Evolutionary conservation across 1,139 yeast genomes (phyloP).

Genomic region (Geotrichum citri-aurantii): DNA sequence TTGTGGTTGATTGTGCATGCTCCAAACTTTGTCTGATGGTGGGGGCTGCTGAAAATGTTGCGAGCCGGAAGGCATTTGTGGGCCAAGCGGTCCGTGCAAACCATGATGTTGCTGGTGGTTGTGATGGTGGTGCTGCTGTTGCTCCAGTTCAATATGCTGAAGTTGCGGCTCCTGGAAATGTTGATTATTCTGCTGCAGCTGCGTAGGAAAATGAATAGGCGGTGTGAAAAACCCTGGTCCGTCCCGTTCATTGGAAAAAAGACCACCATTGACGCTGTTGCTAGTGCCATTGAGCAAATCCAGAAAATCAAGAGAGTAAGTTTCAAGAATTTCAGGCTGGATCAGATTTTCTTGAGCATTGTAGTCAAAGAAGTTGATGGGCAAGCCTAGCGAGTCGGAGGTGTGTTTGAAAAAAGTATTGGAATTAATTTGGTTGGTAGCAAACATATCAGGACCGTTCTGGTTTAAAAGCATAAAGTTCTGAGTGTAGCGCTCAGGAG

Average conservation of each 20-base stretch:
- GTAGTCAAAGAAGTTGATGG: conserved; percentile 6
- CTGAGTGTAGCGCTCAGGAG: conserved; percentile 10
- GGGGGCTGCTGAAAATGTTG: neutral
- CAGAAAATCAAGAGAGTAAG: conserved; percentile 3
- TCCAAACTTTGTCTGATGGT: neutral
- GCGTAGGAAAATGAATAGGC: neutral
- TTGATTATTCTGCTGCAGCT: neutral
- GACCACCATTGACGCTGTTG: neutral
- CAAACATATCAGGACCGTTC: conserved; percentile 18
- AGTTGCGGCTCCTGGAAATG: neutral
- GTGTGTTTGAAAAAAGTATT: conserved; percentile 5
- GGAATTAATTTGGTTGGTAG: neutral
- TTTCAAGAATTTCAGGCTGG: conserved; percentile 3
- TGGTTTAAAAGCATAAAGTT: conserved; percentile 13
- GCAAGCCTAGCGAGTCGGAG: conserved; percentile 9
- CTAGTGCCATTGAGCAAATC: conserved; percentile 3
- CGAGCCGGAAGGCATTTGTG: neutral
- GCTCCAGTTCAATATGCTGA: neutral
- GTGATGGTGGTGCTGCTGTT: neutral
- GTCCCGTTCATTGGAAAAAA: neutral
- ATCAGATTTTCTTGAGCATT: neutral
- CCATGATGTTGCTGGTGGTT: too few species aligned
- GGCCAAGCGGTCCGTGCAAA: neutral
- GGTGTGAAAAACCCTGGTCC: neutral
- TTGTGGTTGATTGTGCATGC: neutral